A percentile compares a stretch with the other conserved stretches of the same genome.
Conservation (phyloP, 306 rosid species). For the Begonia masoniana region DNA sequence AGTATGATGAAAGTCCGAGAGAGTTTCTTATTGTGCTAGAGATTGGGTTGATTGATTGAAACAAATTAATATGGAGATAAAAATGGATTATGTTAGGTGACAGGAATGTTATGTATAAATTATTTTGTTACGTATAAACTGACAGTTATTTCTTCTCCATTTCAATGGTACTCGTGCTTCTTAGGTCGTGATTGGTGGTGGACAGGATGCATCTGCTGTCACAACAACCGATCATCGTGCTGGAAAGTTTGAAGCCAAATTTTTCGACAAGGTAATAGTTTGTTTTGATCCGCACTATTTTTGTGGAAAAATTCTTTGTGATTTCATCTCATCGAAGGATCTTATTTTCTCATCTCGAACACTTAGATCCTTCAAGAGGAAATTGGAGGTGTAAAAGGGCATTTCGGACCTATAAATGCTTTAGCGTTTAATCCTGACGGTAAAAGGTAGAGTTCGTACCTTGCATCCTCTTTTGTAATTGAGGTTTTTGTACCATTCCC, state of each 20-base stretch:
- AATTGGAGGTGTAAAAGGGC: slow-evolving; percentile 97
- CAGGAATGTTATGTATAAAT: too few species aligned
- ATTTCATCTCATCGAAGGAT: too few species aligned
- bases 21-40: too few species aligned
- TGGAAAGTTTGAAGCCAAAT: slow-evolving; percentile 90
- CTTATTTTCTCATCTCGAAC: slow-evolving; percentile 3
- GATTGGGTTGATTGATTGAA: too few species aligned
- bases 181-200: slow-evolving; percentile 96
- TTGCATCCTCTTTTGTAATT: not conserved
- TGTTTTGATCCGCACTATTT: not conserved
- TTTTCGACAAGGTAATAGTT: slow-evolving; percentile 59
- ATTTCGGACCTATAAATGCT: slow-evolving; percentile 95
- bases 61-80: too few species aligned
- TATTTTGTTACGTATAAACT: too few species aligned
- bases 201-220: slow-evolving; percentile 87
- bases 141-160: not conserved
- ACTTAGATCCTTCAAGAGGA: slow-evolving; percentile 90
- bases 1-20: too few species aligned
- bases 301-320: not conserved
- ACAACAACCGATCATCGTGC: slow-evolving; percentile 93
- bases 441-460: slow-evolving; percentile 38
- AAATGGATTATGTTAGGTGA: too few species aligned
- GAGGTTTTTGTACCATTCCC: not conserved
- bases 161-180: slow-evolving; percentile 1
- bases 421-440: slow-evolving; percentile 95